These are phyloP conservation scores for Suhomyces kunorum DNA, from an alignment of 1,139 yeast genomes.

Conservation along the genomic window DNA sequence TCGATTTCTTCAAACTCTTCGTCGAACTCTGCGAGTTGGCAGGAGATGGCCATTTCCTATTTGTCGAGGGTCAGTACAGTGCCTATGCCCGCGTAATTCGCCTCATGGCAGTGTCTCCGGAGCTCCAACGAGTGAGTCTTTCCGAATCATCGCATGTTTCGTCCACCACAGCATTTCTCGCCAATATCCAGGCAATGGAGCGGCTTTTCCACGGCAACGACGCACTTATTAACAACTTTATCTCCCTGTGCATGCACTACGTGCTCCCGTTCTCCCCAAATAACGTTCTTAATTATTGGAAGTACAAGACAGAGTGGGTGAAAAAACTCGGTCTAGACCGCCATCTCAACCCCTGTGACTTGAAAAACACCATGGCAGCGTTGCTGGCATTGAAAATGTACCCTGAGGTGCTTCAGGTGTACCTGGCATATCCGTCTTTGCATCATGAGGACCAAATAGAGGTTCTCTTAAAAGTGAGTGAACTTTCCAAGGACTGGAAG, in stretches of 20 bases:
- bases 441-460: constrained; percentile 46
- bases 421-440: constrained; percentile 25
- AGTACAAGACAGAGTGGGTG: constrained; percentile 21
- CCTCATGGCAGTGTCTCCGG: constrained; percentile 20
- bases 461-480: constrained; percentile 49
- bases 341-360: constrained; percentile 21
- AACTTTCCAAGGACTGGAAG: constrained; percentile 57
- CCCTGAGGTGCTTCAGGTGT: constrained; percentile 28
- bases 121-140: not conserved
- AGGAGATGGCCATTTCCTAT: constrained; percentile 26
- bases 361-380: constrained; percentile 35
- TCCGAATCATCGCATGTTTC: constrained; percentile 1
- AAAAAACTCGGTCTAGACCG: not conserved
- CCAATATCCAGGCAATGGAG: constrained; percentile 14
- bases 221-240: constrained; percentile 20
- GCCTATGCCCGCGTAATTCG: constrained; percentile 24
- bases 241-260: constrained; percentile 27
- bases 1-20: constrained; percentile 20
- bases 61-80: constrained; percentile 18
- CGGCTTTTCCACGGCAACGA: constrained; percentile 4
- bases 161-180: constrained; percentile 10
- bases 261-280: constrained; percentile 23
- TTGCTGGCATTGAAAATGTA: constrained; percentile 25
- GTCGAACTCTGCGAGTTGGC: constrained; percentile 19
- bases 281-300: constrained; percentile 28